Evolutionary conservation across 2,329 filamentous ascomycete genomes (phyloP), one percentile per base, ranked within the genome.

Genomic region (Gaeumannomyces tritici): DNA sequence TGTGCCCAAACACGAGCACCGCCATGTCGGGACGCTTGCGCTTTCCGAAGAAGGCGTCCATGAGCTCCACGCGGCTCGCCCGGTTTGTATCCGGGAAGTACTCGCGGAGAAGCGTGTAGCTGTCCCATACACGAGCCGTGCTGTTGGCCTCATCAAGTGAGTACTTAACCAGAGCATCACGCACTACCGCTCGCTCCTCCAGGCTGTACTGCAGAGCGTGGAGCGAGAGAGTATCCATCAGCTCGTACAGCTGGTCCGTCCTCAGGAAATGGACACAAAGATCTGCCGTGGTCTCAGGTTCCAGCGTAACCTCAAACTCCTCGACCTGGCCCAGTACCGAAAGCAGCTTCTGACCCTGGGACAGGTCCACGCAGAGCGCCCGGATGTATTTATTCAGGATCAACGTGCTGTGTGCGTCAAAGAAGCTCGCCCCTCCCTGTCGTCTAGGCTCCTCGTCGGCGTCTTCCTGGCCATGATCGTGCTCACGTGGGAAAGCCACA

Each of bases 1-100:
- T 98, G 72, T 97, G 91, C 18, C 90, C 90, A 74, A 99, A 97
- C 42, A 96, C 86, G 65, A 92, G 82, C 58, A 86, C 86, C 3
- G 90, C 93, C 83, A 97, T 92, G 69, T 98, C 93, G 15, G 90
- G 82, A 13, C 92, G 86, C 31, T 84, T 81, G 54, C 91, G 87
- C 9, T 81, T 76, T 5, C 65, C 65, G 71, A 96, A 96, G 75
- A 98, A 97, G 27, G 83, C 80, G 27, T 87, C 82, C 90, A 99
- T 96, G 57, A 97, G 79, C 29, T 80, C 74, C 18, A 87, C 85
- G 12, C 93, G 88, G 60, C 83, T 79, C 2, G 80, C 77, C 7
- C 85, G 79, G n/a, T 84, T 79, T 0, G 88, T 88, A 69, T 89
- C 86, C 8, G 83, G 80, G 73, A 88, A 88, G 71, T 84, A 83